phyloP scores from a whole-genome alignment of 192 early-diverging fungal species.

The Oehlia diaphana region DNA sequence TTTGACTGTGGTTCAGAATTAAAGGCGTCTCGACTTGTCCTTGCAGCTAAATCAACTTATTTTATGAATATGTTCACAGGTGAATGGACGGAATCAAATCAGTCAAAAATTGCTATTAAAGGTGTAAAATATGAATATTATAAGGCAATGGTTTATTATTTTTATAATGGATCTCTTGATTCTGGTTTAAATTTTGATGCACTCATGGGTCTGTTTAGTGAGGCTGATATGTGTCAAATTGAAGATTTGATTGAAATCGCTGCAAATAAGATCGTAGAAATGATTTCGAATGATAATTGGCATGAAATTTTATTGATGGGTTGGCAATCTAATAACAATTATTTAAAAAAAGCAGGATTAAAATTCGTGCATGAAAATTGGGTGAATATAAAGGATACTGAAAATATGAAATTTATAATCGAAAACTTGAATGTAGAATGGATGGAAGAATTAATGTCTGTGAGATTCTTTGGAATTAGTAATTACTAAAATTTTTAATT shows the following conservation, averaged over 20 bases:
- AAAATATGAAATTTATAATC: not conserved
- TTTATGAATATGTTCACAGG: conserved; percentile 1
- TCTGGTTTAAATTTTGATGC: not conserved
- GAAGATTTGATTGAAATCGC: not conserved
- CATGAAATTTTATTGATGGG: not conserved
- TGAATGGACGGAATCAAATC: not conserved
- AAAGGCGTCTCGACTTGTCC: not conserved
- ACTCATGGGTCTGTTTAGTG: not conserved
- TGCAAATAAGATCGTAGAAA: not conserved
- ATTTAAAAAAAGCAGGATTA: not conserved
- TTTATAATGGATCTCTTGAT: not conserved
- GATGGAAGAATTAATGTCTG: not conserved
- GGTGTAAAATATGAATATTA: not conserved
- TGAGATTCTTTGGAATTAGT: not conserved
- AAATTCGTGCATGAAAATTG: not conserved
- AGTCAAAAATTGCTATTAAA: not conserved
- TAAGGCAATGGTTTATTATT: not conserved
- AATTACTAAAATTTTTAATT: too few species aligned
- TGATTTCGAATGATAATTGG: not conserved
- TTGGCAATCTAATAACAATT: not conserved
- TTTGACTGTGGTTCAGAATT: conserved; percentile 1
- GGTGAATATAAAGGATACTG: not conserved
- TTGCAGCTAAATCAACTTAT: not conserved
- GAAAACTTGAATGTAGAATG: not conserved
- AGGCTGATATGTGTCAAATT: conserved; percentile 1